phyloP scores from a whole-genome alignment of 208 protist genomes.

The Blastocrithidia nonstop region DNA sequence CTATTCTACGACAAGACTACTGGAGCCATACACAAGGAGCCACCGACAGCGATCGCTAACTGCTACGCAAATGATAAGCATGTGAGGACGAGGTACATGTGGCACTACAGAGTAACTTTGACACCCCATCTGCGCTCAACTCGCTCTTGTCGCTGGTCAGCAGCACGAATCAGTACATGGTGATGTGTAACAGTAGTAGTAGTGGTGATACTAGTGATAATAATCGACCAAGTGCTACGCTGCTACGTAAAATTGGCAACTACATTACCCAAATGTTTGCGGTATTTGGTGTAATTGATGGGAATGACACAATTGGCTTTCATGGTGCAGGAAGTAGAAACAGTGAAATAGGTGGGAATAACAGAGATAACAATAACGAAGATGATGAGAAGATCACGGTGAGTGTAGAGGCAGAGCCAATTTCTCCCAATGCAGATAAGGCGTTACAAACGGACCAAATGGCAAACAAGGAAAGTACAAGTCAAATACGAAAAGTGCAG shows the following conservation, averaged over 20 bases:
- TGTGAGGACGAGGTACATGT: constrained; percentile 64
- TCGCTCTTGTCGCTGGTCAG: constrained; percentile 61
- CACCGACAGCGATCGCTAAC: constrained; percentile 28
- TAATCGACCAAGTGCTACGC: constrained; percentile 21
- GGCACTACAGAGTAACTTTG: constrained; percentile 87
- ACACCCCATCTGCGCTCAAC: constrained; percentile 79
- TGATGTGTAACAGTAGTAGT: constrained; percentile 5
- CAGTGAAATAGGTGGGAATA: constrained; percentile 1
- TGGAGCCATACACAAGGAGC: constrained; percentile 23
- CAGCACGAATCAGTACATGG: constrained; percentile 75
- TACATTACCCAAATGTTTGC: constrained; percentile 88
- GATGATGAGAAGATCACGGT: neutral
- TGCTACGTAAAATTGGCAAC: constrained; percentile 57
- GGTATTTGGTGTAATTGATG: constrained; percentile 85
- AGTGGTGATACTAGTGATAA: constrained; percentile 5
- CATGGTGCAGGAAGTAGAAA: constrained; percentile 8
- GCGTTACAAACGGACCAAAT: neutral
- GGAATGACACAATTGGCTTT: constrained; percentile 51
- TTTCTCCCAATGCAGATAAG: neutral
- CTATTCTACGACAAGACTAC: constrained; percentile 27
- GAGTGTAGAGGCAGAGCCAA: constrained; percentile 8
- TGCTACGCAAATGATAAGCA: constrained; percentile 19
- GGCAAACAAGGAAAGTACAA: constrained; percentile 3
- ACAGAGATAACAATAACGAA: too few relatives aligned
- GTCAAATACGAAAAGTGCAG: too few relatives aligned